Base-by-base conservation (phyloP, 768 basidiomycete species). In the Leccinum truebloodii region DNA sequence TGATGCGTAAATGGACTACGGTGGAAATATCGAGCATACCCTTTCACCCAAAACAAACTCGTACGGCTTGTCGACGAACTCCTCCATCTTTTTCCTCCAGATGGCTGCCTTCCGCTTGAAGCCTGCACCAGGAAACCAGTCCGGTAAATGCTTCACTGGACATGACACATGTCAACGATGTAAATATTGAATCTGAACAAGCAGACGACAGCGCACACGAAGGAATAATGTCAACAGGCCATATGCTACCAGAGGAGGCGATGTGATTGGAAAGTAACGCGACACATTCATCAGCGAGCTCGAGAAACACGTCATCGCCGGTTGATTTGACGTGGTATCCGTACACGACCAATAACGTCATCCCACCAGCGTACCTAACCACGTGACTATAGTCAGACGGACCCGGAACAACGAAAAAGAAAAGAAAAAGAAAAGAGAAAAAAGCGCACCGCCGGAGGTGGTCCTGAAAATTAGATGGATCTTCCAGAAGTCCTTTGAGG, bases 61-160 rank as follows among this genome's bases (percentile, higher is more conserved):
- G 58, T 82, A 90, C 7, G 89, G 88, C 59, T 75, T 75, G 32
- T 90, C 83, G 20, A 86, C 84, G 54, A 86, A 87, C 62, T 85
- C 83, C 52, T 84, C 80, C 72, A 89, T 82, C 73, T 80, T 81
- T 32, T 77, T 78, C 70, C 83, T 88, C 89, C 89, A 90, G 9
- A 61, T 68, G 8, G 59, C 73, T 1, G 88, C 87, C 59, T 86
- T 86, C 20, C 75, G 73, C 69, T 84, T 83, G 76, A 91, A 93
- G 2, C 80, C 81, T 5, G 84, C 80, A 12, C 88, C 88, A 22
- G 90, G 90, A 52, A 83, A 75, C 86, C 87, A 90, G 49, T 69
- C 67, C 0, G 90, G 90, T 28, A 90, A 67, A 64, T 83, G 69
- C 66, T 79, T 80, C 65, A 91, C 78, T 72, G 65, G 9, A 41